These are phyloP conservation scores for Penicillium chermesinum DNA, from an alignment of 495 filamentous ascomycete genomes.

Conservation along the genomic window DNA sequence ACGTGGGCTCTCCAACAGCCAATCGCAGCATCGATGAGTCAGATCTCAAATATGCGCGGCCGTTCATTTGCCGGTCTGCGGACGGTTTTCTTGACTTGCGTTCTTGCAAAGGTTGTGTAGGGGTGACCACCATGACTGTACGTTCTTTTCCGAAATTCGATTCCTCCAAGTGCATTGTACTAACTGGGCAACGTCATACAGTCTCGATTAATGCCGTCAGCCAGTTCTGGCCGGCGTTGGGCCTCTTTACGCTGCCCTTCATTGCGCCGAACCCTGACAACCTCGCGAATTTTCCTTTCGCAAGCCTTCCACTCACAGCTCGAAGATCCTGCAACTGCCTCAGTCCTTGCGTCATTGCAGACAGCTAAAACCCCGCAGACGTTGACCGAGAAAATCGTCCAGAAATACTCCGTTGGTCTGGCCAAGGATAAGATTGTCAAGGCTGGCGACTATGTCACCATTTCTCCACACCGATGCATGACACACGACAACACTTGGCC, in stretches of 20 bases:
- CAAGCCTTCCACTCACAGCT: constrained; percentile 50
- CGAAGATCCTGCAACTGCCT: constrained; percentile 38
- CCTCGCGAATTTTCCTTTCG: constrained; percentile 33
- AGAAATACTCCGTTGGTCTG: constrained; percentile 68
- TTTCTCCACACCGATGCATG: constrained; percentile 73
- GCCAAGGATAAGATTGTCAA: constrained; percentile 64
- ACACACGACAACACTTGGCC: constrained; percentile 95
- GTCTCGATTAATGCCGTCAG: constrained; percentile 30
- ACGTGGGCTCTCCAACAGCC: not conserved
- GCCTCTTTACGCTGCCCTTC: constrained; percentile 20
- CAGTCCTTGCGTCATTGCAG: constrained; percentile 40
- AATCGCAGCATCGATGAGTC: constrained; percentile 15
- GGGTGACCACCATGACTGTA: constrained; percentile 20
- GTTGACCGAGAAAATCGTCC: constrained; percentile 89
- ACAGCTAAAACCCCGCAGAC: constrained; percentile 52
- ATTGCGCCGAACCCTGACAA: constrained; percentile 34
- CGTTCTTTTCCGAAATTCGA: not conserved
- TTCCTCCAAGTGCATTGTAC: constrained; percentile 1
- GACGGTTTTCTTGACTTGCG: constrained; percentile 6
- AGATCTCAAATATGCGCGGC: constrained; percentile 6
- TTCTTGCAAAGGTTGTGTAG: not conserved
- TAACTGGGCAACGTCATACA: constrained; percentile 12
- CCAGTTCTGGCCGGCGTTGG: constrained; percentile 22
- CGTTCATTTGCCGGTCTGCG: constrained; percentile 17
- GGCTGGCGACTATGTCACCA: constrained; percentile 77